A percentile compares a stretch with the other conserved stretches of the same genome.
Conservation (phyloP, 2,329 filamentous ascomycete genomes). For the Tolypocladium guangdongense region DNA sequence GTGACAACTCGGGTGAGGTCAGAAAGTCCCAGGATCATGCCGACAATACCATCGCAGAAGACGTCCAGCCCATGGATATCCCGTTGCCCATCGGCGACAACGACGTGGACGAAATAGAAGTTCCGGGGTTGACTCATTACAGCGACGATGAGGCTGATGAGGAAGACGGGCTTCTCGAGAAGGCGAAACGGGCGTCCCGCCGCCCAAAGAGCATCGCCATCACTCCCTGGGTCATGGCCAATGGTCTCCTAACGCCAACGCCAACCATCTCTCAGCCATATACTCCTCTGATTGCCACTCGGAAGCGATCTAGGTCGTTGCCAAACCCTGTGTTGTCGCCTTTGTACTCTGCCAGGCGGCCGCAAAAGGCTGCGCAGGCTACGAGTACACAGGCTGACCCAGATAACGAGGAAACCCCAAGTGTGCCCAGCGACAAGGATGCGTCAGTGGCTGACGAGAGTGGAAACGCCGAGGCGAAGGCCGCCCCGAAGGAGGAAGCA, state of each 20-base stretch:
- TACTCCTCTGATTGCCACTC: conserved; percentile 20
- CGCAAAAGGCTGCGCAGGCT: not conserved
- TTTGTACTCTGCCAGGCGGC: conserved; percentile 1
- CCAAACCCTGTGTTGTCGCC: conserved; percentile 24
- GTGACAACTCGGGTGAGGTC: conserved; percentile 4
- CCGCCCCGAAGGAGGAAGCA: not conserved
- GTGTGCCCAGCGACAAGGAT: not conserved
- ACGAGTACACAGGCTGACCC: not conserved
- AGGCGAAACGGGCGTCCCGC: conserved; percentile 4
- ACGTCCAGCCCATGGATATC: conserved; percentile 31
- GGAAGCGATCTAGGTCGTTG: conserved; percentile 38
- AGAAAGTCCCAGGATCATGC: conserved; percentile 7
- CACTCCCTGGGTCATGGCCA: conserved; percentile 9
- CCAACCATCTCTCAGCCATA: conserved; percentile 22
- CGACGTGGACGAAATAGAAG: conserved; percentile 71
- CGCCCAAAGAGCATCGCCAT: conserved; percentile 36
- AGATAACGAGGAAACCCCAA: not conserved
- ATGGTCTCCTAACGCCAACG: conserved; percentile 20
- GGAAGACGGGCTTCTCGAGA: conserved; percentile 24
- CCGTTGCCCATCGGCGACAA: conserved; percentile 57
- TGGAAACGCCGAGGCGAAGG: not conserved
- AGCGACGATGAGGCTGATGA: conserved; percentile 51
- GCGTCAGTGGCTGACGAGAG: not conserved
- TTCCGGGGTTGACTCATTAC: conserved; percentile 54
- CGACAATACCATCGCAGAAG: conserved; percentile 13